Evolutionary conservation across 106 monocot species (phyloP).

Genomic region (Phalaenopsis aphrodite): DNA sequence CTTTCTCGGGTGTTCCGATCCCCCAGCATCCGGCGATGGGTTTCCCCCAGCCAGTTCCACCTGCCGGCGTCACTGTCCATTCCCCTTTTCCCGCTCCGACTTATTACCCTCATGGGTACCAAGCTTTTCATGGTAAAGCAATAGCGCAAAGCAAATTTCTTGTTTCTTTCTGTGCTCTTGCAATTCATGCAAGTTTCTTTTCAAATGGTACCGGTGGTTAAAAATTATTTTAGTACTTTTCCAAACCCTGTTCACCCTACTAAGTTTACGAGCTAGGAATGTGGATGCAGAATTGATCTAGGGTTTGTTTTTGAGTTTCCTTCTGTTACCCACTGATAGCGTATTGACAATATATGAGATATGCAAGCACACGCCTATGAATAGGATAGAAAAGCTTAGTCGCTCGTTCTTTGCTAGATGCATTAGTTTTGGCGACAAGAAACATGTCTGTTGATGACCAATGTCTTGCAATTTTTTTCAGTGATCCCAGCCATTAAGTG

Average conservation of each 20-base stretch:
- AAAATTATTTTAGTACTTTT: not conserved
- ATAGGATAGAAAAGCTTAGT: not conserved
- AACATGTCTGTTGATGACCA: not conserved
- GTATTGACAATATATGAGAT: not conserved
- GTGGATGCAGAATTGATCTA: not conserved
- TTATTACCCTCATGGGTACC: slow-evolving; percentile 40
- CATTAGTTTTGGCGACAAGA: not conserved
- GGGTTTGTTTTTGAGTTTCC: not conserved
- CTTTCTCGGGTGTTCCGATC: not conserved
- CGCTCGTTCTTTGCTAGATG: not conserved
- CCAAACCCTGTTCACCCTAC: not conserved
- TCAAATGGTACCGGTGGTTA: not conserved
- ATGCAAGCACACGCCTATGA: not conserved
- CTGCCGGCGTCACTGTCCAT: slow-evolving; percentile 17
- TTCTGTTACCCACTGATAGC: not conserved
- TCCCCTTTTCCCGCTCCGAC: slow-evolving; percentile 9
- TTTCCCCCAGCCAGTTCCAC: slow-evolving; percentile 42
- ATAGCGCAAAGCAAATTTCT: not conserved
- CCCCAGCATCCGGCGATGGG: slow-evolving; percentile 29
- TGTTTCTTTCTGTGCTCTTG: not conserved
- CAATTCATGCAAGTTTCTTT: not conserved
- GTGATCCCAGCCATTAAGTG: not conserved
- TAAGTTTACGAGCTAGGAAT: not conserved
- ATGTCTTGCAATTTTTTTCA: not conserved
- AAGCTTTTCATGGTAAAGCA: slow-evolving; percentile 27